Evolutionary conservation across 805 yeast genomes (phyloP), one percentile per base, ranked within the genome.

Genomic region (Lachancea kluyveri): DNA sequence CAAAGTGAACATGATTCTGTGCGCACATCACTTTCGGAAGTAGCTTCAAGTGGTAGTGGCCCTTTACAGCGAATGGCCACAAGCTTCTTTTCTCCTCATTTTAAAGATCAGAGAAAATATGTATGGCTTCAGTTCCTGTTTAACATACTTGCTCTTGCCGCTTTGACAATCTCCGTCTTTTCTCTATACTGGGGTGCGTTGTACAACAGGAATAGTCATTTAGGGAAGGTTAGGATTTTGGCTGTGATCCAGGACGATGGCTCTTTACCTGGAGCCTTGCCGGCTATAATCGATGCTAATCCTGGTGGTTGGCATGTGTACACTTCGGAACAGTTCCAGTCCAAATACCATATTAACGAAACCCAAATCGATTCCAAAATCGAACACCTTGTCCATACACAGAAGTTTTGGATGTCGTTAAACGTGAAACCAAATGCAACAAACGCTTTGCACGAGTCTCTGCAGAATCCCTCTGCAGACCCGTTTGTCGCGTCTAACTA

Each of bases 361-460:
- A 39, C 39, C 41, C 30, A 41, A 8, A 33, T 56, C 6, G 42
- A 50, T 20, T 62, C 62, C 4, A 69, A 70, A 41, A 49, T 77
- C 13, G 21, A 52, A 24, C 43, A 65, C 20, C 56, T 57, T 32
- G 66, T 81, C 3, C 74, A 70, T 43, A 69, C 68, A 31, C 72
- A 77, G 52, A 46, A 68, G 11, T 78, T 67, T 45, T 82, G 90
- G 92, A 67, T 71, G 15, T 70, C 79, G 0, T 57, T 79, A 21
- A 70, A 74, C 40, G 71, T 80, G 20, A 45, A 51, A 13, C 54
- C 65, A 9, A 67, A 72, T 44, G 73, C 80, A 1, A 63, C 76
- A 4, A 44, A 42, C 18, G 28, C 39, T 8, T 32, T 56, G 3
- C 32, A 46, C 21, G 23, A 40, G 13, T 56, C 64, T 3, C 41